Conservation (phyloP, 805 yeast genomes). For the Monosporozyma aquatica region DNA sequence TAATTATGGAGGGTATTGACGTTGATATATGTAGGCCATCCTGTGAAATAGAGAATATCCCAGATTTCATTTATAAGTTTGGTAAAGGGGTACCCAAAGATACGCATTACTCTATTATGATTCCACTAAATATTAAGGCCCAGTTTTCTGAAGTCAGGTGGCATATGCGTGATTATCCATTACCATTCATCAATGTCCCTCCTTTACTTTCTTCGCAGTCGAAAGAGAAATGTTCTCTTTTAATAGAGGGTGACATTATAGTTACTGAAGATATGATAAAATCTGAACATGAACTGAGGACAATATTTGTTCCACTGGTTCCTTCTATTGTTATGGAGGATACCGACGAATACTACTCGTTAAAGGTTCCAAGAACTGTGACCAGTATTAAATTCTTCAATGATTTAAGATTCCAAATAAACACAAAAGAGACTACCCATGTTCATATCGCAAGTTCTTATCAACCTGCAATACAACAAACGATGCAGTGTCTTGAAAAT, state of each 20-base stretch:
- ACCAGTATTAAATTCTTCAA: constrained; percentile 67
- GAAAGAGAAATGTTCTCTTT: constrained; percentile 24
- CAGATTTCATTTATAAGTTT: constrained; percentile 54
- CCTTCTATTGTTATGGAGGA: constrained; percentile 35
- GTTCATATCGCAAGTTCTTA: constrained; percentile 81
- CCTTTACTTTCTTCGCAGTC: constrained; percentile 30
- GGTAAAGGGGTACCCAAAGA: constrained; percentile 82
- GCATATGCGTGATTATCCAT: constrained; percentile 76
- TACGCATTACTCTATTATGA: constrained; percentile 53
- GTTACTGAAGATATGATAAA: constrained; percentile 55
- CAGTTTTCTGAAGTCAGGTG: constrained; percentile 52
- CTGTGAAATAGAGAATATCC: constrained; percentile 42
- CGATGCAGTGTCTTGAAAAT: constrained; percentile 67
- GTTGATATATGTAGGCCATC: constrained; percentile 42
- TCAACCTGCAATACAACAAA: constrained; percentile 75
- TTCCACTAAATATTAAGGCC: constrained; percentile 56
- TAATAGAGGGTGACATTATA: constrained; percentile 53
- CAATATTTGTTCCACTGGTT: constrained; percentile 53
- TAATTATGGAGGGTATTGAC: constrained; percentile 41
- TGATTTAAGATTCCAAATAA: constrained; percentile 46
- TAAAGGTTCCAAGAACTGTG: constrained; percentile 66
- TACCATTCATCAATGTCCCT: constrained; percentile 74
- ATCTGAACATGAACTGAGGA: constrained; percentile 46
- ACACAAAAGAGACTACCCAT: constrained; percentile 49
- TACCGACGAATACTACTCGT: constrained; percentile 39